Evolutionary conservation across 2,329 filamentous ascomycete genomes (phyloP).

Genomic region (Colletotrichum lini): DNA sequence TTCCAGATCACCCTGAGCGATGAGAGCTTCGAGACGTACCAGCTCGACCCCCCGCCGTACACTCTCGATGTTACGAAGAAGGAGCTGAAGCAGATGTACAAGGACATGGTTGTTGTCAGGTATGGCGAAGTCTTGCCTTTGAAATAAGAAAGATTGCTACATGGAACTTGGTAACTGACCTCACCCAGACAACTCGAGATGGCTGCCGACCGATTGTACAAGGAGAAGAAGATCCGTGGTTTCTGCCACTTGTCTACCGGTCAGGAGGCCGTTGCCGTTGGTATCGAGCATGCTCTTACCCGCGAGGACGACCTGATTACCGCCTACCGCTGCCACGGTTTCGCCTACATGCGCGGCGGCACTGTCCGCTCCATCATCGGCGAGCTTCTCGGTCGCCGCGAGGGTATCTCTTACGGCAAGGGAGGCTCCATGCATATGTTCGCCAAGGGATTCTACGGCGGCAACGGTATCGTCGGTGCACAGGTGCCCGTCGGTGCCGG

Average conservation of each 20-base stretch:
- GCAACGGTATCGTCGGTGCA: conserved; percentile 98
- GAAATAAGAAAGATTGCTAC: no score
- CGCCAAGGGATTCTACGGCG: conserved; percentile 95
- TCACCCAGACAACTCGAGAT: conserved; percentile 94
- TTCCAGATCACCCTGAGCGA: conserved; percentile 95
- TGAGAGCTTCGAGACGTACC: conserved; percentile 99
- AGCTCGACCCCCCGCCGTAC: conserved; percentile 96
- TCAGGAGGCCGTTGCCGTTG: conserved; percentile 96
- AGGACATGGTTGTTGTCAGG: conserved; percentile 95
- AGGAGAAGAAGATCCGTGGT: conserved; percentile 99
- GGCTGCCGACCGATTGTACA: conserved; percentile 98
- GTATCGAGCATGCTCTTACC: conserved; percentile 96
- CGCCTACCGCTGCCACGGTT: conserved; percentile 98
- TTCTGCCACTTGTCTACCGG: conserved; percentile 99
- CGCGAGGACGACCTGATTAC: conserved; percentile 96
- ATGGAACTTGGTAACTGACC: conserved; percentile 31
- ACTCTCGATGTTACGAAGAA: conserved; percentile 95
- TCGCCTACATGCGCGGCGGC: conserved; percentile 95
- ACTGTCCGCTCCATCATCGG: conserved; percentile 94
- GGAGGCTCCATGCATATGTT: conserved; percentile 99
- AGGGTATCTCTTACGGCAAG: conserved; percentile 98
- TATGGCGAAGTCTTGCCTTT: conserved; percentile 62
- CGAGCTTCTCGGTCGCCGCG: conserved; percentile 93
- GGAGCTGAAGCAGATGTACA: conserved; percentile 99
- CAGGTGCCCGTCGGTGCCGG: conserved; percentile 98